phyloP scores from a whole-genome alignment of 129 eudicot species.

The Heracleum sosnowskyi region DNA sequence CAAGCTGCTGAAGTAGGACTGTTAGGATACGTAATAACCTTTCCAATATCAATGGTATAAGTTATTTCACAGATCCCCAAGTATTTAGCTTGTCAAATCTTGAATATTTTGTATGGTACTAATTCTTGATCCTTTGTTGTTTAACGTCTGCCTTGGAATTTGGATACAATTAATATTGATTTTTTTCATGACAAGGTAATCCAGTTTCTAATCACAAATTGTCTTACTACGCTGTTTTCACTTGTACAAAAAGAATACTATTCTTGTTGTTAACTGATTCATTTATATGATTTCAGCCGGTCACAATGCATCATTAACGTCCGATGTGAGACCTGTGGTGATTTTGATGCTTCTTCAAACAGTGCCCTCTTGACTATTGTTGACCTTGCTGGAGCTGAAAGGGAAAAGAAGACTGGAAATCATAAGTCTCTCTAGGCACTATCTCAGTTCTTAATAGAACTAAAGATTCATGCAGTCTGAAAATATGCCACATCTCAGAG shows the following conservation, averaged over 20 bases:
- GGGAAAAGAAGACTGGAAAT: constrained; percentile 83
- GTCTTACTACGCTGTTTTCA: background rate
- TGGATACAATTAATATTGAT: background rate
- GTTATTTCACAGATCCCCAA: background rate
- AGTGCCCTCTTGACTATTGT: constrained; percentile 61
- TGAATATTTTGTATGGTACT: too few species aligned
- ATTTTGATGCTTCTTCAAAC: constrained; percentile 22
- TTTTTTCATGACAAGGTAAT: background rate
- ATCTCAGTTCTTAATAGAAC: background rate
- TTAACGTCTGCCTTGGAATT: background rate
- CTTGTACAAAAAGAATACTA: background rate
- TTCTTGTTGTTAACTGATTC: background rate
- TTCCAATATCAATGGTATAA: background rate
- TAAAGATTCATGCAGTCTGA: background rate
- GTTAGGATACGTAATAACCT: background rate
- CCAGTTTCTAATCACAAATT: background rate
- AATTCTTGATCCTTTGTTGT: too few species aligned
- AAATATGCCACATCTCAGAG: background rate
- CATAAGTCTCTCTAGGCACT: constrained; percentile 13
- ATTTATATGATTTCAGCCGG: constrained; percentile 39
- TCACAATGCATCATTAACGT: constrained; percentile 88
- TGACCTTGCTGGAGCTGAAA: constrained; percentile 97
- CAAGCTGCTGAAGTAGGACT: background rate
- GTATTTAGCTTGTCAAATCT: too few species aligned
- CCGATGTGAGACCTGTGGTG: constrained; percentile 38